phyloP scores from a whole-genome alignment of 2,329 filamentous ascomycete genomes.

The Kalaharituber pfeilii region DNA sequence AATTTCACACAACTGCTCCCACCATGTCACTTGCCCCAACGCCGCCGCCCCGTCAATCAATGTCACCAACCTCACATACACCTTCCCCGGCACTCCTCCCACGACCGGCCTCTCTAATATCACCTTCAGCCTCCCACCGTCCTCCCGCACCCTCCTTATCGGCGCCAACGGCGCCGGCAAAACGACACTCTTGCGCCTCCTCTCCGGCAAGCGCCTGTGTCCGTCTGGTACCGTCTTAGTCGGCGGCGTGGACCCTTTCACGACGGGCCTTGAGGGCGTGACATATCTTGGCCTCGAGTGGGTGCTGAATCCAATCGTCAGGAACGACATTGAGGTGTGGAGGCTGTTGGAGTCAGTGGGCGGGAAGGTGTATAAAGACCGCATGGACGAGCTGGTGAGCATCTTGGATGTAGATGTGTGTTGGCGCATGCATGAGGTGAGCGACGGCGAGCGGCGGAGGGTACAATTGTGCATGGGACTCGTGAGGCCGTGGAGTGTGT shows the following conservation, averaged over 20 bases:
- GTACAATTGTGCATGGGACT: constrained; percentile 96
- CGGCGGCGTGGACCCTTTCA: constrained; percentile 78
- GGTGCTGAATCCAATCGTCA: constrained; percentile 93
- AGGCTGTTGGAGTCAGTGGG: constrained; percentile 75
- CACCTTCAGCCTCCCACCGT: constrained; percentile 56
- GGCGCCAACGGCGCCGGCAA: constrained; percentile 96
- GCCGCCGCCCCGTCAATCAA: constrained; percentile 47
- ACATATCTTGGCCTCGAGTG: constrained; percentile 92
- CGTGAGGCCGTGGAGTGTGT: constrained; percentile 72
- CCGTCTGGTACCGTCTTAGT: constrained; percentile 58
- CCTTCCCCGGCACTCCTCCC: constrained; percentile 55
- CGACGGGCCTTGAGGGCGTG: constrained; percentile 73
- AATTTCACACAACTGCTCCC: neutral
- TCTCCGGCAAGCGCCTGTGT: constrained; percentile 86
- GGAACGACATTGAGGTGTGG: constrained; percentile 79
- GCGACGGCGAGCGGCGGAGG: constrained; percentile 73
- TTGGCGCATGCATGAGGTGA: constrained; percentile 94
- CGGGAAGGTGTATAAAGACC: constrained; percentile 61
- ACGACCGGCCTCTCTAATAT: constrained; percentile 61
- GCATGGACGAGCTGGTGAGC: constrained; percentile 67
- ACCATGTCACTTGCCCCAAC: no score
- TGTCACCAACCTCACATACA: constrained; percentile 65
- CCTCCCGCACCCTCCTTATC: constrained; percentile 76
- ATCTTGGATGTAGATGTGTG: constrained; percentile 82
- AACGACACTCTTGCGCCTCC: constrained; percentile 83